Percentiles rank a stretch among this genome's conserved stretches.
These are phyloP conservation scores for Podospora didyma DNA, from an alignment of 495 filamentous ascomycete genomes.

Conservation along the genomic window DNA sequence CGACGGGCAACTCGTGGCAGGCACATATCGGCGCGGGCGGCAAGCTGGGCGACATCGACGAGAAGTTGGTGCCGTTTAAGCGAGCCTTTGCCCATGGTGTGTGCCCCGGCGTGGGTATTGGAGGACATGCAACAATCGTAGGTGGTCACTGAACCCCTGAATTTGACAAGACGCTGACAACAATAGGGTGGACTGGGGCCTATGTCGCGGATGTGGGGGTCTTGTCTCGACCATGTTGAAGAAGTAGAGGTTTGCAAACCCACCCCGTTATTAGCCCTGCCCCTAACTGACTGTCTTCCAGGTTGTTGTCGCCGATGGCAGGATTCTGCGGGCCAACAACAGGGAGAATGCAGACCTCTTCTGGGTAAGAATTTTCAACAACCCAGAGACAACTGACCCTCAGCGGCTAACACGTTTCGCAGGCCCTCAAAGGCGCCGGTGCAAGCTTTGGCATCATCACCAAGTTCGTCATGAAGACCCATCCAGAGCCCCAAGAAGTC, in stretches of 20 bases:
- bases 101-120: constrained; percentile 3
- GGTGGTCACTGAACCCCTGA: background rate
- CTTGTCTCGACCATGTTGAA: constrained; percentile 2
- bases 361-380: background rate
- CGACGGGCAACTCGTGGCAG: background rate
- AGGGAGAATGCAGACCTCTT: background rate
- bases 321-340: constrained; percentile 1
- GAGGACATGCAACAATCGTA: constrained; percentile 2
- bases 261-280: too few relatives aligned
- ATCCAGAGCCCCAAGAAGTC: background rate
- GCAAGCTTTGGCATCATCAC: constrained; percentile 3
- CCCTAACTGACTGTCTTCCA: too few relatives aligned
- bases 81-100: constrained; percentile 4
- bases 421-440: background rate
- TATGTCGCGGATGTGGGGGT: constrained; percentile 3
- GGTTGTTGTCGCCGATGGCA: background rate
- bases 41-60: constrained; percentile 5
- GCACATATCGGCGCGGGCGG: constrained; percentile 1
- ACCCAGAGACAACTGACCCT: background rate
- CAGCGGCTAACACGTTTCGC: background rate
- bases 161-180: background rate
- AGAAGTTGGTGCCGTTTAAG: background rate
- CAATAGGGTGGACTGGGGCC: constrained; percentile 1
- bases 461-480: constrained; percentile 1
- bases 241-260: too few relatives aligned